Evolutionary conservation across 2,329 filamentous ascomycete genomes (phyloP).

Genomic region (Claviceps arundinis): DNA sequence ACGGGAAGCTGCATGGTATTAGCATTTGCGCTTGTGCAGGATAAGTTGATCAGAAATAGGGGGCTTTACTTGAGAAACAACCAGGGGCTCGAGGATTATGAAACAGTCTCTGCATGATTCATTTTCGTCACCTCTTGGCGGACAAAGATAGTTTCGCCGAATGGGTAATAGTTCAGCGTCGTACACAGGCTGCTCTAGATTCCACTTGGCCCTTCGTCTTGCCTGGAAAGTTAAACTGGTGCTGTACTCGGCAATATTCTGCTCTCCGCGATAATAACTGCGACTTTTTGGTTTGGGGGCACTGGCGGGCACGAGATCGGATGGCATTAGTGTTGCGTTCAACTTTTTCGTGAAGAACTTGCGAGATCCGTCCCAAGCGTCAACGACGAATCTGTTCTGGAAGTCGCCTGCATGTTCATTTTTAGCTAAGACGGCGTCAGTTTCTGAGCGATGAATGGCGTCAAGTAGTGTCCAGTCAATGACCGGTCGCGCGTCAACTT

Average conservation of each 20-base stretch:
- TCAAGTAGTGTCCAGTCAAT: constrained; percentile 52
- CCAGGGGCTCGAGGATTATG: constrained; percentile 64
- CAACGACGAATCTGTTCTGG: constrained; percentile 38
- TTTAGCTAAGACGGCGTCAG: constrained; percentile 7
- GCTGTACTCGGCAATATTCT: constrained; percentile 71
- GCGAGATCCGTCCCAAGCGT: constrained; percentile 48
- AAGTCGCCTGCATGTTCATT: constrained; percentile 19
- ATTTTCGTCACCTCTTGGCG: constrained; percentile 38
- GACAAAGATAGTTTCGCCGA: constrained; percentile 73
- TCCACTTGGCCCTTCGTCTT: constrained; percentile 39
- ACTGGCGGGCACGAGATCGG: constrained; percentile 49
- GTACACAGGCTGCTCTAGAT: constrained; percentile 66
- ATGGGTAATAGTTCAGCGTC: constrained; percentile 60
- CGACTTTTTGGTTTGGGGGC: constrained; percentile 35
- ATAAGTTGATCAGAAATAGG: too few species aligned
- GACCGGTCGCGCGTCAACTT: neutral
- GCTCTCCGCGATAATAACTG: constrained; percentile 24
- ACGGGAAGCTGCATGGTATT: constrained; percentile 44
- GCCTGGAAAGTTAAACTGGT: constrained; percentile 57
- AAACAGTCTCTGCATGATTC: constrained; percentile 38
- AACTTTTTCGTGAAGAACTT: constrained; percentile 44
- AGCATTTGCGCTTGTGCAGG: neutral
- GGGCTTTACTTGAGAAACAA: constrained; percentile 57
- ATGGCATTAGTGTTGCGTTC: constrained; percentile 44
- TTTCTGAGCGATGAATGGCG: constrained; percentile 17